Evolutionary conservation across 2,329 filamentous ascomycete species (phyloP).

Genomic region (Hypoxylon sp.): DNA sequence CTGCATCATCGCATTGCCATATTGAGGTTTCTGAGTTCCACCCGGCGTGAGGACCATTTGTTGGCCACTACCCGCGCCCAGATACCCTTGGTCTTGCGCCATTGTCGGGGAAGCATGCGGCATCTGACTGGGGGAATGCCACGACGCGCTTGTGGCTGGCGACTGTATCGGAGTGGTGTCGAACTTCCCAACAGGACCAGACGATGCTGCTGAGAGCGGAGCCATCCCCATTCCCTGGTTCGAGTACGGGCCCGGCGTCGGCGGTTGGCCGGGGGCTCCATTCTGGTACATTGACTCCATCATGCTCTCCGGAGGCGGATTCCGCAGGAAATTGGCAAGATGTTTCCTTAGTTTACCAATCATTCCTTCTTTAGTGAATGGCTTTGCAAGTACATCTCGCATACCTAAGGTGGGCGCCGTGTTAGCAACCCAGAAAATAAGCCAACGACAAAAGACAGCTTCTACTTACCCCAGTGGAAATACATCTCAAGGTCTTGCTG

Average conservation of each 20-base stretch:
- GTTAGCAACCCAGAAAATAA: slow-evolving; percentile 20
- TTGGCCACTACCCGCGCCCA: slow-evolving; percentile 58
- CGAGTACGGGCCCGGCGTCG: slow-evolving; percentile 54
- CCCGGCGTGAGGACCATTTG: slow-evolving; percentile 59
- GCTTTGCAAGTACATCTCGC: slow-evolving; percentile 97
- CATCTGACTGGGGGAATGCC: slow-evolving; percentile 68
- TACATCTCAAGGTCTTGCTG: slow-evolving; percentile 98
- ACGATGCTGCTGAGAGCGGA: slow-evolving; percentile 53
- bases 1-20: slow-evolving; percentile 59
- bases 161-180: slow-evolving; percentile 70
- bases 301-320: slow-evolving; percentile 62
- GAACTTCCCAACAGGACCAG: slow-evolving; percentile 63
- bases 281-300: slow-evolving; percentile 54
- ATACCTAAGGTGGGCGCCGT: slow-evolving; percentile 73
- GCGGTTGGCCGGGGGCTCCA: slow-evolving; percentile 50
- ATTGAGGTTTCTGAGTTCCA: slow-evolving; percentile 55
- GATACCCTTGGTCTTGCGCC: slow-evolving; percentile 62
- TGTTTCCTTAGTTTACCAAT: slow-evolving; percentile 90
- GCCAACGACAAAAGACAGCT: not conserved
- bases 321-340: slow-evolving; percentile 84
- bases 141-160: slow-evolving; percentile 63
- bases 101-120: slow-evolving; percentile 65
- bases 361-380: slow-evolving; percentile 92
- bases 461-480: slow-evolving; percentile 87
- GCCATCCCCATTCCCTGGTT: slow-evolving; percentile 55